Evolutionary conservation across 2,329 filamentous ascomycete species (phyloP).

Genomic region (Colletotrichum costaricense): DNA sequence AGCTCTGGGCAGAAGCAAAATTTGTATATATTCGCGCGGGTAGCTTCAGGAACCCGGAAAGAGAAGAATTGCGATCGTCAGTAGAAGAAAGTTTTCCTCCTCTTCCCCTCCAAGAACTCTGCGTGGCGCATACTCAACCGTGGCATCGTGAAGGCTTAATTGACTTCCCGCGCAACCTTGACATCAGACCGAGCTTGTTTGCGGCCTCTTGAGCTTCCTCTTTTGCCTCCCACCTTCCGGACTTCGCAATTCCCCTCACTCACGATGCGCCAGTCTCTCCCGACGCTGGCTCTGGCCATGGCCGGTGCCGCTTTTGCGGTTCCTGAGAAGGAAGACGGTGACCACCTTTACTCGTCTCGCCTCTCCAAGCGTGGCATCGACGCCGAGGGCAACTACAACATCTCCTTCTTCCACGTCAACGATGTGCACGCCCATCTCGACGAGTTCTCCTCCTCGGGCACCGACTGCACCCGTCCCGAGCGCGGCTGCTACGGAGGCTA

Average conservation of each 20-base stretch:
- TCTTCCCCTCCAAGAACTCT: not conserved
- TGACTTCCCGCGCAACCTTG: not conserved
- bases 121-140: slow-evolving; percentile 5
- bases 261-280: slow-evolving; percentile 26
- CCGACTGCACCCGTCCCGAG: slow-evolving; percentile 67
- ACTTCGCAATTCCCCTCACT: not conserved
- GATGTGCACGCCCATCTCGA: slow-evolving; percentile 77
- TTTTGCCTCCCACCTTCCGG: not conserved
- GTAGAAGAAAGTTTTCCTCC: not conserved
- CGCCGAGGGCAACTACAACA: slow-evolving; percentile 62
- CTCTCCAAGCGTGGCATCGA: slow-evolving; percentile 62
- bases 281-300: slow-evolving; percentile 36
- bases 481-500: slow-evolving; percentile 74
- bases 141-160: slow-evolving; percentile 21
- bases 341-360: slow-evolving; percentile 61
- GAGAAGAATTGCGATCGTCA: not conserved
- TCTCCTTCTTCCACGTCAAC: slow-evolving; percentile 77
- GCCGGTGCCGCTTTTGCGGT: slow-evolving; percentile 44
- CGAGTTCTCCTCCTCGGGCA: slow-evolving; percentile 69
- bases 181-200: not conserved
- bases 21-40: slow-evolving; percentile 11
- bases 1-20: slow-evolving; percentile 1
- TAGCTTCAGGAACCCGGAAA: not conserved
- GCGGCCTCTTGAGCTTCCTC: not conserved
- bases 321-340: slow-evolving; percentile 49